These are phyloP conservation scores for Jacaranda copaia DNA, from an alignment of 257 asterid genomes.

Conservation along the genomic window DNA sequence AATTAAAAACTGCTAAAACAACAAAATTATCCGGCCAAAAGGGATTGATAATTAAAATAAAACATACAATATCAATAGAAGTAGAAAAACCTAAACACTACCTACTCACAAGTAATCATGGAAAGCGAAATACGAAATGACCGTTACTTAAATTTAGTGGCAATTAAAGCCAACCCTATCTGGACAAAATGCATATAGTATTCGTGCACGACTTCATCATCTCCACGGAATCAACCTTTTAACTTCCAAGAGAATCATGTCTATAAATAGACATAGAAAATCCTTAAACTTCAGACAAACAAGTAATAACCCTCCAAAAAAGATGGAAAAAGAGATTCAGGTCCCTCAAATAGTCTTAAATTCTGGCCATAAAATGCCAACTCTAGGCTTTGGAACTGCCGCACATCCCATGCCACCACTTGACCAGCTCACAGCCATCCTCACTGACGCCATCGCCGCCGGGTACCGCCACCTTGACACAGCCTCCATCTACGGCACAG, in stretches of 20 bases:
- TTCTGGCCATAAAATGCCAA: slow-evolving; percentile 55
- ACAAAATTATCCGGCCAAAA: no score
- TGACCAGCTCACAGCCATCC: slow-evolving; percentile 42
- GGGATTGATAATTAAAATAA: no score
- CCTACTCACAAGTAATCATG: no score
- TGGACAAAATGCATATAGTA: not conserved
- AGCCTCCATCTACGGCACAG: slow-evolving; percentile 50
- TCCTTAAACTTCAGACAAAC: not conserved
- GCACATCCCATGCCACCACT: slow-evolving; percentile 36
- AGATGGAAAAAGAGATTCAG: slow-evolving; percentile 11
- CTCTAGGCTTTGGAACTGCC: slow-evolving; percentile 48
- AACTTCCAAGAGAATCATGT: not conserved
- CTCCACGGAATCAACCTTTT: not conserved
- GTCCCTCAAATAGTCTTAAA: slow-evolving; percentile 43
- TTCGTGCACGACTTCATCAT: no score
- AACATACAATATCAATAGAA: no score
- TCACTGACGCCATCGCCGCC: slow-evolving; percentile 45
- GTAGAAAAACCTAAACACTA: no score
- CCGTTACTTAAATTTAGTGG: no score
- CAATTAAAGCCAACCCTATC: no score
- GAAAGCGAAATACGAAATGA: no score
- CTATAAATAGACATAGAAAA: not conserved
- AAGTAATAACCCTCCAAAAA: not conserved
- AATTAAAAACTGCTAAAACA: no score
- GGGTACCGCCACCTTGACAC: slow-evolving; percentile 71